These are phyloP conservation scores for Volvariella volvacea DNA, from an alignment of 1,284 basidiomycete species.

Conservation along the genomic window DNA sequence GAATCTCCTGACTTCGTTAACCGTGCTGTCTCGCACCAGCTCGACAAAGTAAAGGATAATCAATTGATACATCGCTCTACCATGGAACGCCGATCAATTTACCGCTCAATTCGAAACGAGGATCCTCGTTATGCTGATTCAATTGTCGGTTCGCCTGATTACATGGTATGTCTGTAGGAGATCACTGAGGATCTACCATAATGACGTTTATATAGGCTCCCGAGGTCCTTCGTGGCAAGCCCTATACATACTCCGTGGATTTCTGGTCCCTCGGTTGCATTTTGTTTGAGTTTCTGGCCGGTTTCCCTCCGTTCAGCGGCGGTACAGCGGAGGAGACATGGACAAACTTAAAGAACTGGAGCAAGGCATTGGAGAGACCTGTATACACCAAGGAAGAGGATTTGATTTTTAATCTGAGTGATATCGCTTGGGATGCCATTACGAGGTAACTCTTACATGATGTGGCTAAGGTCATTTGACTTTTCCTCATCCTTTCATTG, in stretches of 20 bases:
- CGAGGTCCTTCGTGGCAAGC: slow-evolving; percentile 91
- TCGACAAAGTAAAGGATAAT: slow-evolving; percentile 96
- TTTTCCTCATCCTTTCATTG: slow-evolving; percentile 2
- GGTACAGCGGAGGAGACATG: slow-evolving; percentile 96
- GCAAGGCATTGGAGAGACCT: slow-evolving; percentile 83
- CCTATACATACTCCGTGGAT: slow-evolving; percentile 94
- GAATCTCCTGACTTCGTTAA: slow-evolving; percentile 4
- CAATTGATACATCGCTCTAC: slow-evolving; percentile 90
- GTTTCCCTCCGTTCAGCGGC: slow-evolving; percentile 97
- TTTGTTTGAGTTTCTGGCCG: slow-evolving; percentile 94
- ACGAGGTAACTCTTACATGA: slow-evolving; percentile 50
- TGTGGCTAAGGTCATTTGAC: not conserved
- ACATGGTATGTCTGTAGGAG: slow-evolving; percentile 48
- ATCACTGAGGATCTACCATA: no score
- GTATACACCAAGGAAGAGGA: slow-evolving; percentile 97
- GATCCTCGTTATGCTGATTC: slow-evolving; percentile 96
- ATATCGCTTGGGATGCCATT: slow-evolving; percentile 95
- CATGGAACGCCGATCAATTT: slow-evolving; percentile 91
- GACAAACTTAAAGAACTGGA: slow-evolving; percentile 99
- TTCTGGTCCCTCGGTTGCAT: slow-evolving; percentile 99
- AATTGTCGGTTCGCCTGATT: slow-evolving; percentile 97
- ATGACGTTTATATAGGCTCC: slow-evolving; percentile 41
- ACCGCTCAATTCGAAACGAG: slow-evolving; percentile 86
- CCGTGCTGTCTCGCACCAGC: slow-evolving; percentile 33
- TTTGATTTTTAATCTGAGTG: slow-evolving; percentile 93